Percentiles rank a stretch among this genome's conserved stretches.
These are phyloP conservation scores for Plasmopara viticola DNA, from an alignment of 352 stramenopile species.

Conservation along the genomic window DNA sequence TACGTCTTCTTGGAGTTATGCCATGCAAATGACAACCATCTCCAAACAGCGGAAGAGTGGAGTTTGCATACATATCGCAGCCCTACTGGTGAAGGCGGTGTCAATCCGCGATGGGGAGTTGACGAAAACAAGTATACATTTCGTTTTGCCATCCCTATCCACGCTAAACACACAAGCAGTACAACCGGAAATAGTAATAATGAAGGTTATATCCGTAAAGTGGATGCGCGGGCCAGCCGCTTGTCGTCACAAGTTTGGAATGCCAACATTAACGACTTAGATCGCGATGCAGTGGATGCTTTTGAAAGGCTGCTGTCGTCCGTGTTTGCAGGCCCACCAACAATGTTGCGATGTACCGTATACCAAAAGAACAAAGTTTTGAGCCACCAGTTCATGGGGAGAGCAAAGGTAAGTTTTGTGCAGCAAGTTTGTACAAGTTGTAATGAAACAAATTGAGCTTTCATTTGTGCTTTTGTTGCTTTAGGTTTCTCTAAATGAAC, in stretches of 20 bases:
- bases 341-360: slow-evolving; percentile 50
- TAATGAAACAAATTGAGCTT: slow-evolving; percentile 1
- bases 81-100: slow-evolving; percentile 37
- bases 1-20: slow-evolving; percentile 74
- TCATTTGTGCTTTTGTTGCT: not conserved
- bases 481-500: slow-evolving; percentile 41
- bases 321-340: slow-evolving; percentile 52
- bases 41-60: slow-evolving; percentile 54
- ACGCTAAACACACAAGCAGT: slow-evolving; percentile 35
- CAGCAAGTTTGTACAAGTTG: not conserved
- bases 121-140: slow-evolving; percentile 59
- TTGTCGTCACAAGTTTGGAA: slow-evolving; percentile 42
- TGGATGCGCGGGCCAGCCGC: slow-evolving; percentile 12
- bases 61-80: slow-evolving; percentile 71
- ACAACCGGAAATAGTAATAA: slow-evolving; percentile 11
- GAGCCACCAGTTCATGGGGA: slow-evolving; percentile 72
- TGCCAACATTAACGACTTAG: slow-evolving; percentile 23
- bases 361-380: slow-evolving; percentile 80
- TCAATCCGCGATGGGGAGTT: slow-evolving; percentile 49
- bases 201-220: not conserved
- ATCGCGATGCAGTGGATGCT: slow-evolving; percentile 27
- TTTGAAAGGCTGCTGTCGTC: slow-evolving; percentile 59
- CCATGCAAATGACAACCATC: slow-evolving; percentile 23
- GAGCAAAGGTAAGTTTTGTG: slow-evolving; percentile 36
- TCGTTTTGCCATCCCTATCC: slow-evolving; percentile 71